These are phyloP conservation scores for Solidago caesia DNA, from an alignment of 129 eudicot species.

Conservation along the genomic window DNA sequence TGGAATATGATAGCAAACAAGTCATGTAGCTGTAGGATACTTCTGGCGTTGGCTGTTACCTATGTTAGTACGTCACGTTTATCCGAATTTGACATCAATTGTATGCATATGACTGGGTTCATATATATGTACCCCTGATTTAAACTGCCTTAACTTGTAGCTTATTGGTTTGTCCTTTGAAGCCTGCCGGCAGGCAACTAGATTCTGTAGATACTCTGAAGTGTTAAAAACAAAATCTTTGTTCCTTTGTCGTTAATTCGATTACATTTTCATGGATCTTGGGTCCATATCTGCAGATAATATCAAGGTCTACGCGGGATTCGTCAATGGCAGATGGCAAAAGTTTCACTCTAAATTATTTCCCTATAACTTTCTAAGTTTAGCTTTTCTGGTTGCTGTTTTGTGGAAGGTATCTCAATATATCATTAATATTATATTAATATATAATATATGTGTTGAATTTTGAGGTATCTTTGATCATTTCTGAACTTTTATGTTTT, in stretches of 20 bases:
- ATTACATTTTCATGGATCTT: not conserved
- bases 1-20: not conserved
- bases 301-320: not conserved
- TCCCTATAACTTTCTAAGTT: not conserved
- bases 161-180: conserved; percentile 7
- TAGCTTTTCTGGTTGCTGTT: not conserved
- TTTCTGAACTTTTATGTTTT: not conserved
- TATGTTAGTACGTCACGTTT: not conserved
- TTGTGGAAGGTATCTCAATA: not conserved
- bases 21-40: conserved; percentile 16
- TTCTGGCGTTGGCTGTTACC: conserved; percentile 17
- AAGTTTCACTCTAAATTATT: not conserved
- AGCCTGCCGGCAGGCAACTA: conserved; percentile 24
- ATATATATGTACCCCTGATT: not conserved
- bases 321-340: not conserved
- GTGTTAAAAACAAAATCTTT: not conserved
- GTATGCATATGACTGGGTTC: conserved; percentile 17
- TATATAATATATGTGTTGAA: not conserved
- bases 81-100: conserved; percentile 1
- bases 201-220: not conserved
- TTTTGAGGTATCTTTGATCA: not conserved
- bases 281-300: not conserved
- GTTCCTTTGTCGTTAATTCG: not conserved
- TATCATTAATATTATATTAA: too few relatives aligned
- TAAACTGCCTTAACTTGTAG: not conserved